phyloP scores from a whole-genome alignment of 2,329 filamentous ascomycete species.

The Colletotrichum noveboracense region DNA sequence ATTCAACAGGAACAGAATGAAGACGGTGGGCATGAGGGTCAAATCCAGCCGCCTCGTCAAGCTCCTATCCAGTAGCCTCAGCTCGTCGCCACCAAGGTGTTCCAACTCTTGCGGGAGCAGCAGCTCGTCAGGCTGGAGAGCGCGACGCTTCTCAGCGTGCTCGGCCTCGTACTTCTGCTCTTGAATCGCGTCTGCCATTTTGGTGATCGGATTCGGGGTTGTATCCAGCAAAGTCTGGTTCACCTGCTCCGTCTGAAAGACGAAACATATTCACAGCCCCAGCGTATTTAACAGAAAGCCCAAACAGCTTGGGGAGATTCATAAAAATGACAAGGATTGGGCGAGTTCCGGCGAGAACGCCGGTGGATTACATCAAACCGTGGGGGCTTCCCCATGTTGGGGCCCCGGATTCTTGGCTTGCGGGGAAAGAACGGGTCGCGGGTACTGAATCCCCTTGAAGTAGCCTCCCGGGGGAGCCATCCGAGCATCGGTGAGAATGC shows the following conservation, averaged over 20 bases:
- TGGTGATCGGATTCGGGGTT: background rate
- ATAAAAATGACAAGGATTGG: background rate
- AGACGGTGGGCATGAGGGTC: background rate
- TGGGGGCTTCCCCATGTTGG: background rate
- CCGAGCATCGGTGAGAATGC: background rate
- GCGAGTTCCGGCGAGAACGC: background rate
- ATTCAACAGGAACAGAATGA: background rate
- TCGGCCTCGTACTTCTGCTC: background rate
- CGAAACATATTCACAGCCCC: background rate
- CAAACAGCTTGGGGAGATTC: background rate
- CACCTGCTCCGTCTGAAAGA: background rate
- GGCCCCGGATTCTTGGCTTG: slow-evolving; percentile 11
- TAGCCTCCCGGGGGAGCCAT: background rate
- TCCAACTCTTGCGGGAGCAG: background rate
- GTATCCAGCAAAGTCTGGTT: background rate
- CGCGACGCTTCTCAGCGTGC: background rate
- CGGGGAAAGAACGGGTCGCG: background rate
- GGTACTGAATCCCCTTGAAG: background rate
- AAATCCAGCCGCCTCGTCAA: background rate
- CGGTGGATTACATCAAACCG: background rate
- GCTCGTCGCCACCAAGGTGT: background rate
- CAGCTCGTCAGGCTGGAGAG: background rate
- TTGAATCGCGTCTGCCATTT: background rate
- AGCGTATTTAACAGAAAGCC: background rate
- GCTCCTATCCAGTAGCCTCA: background rate